Evolutionary conservation across 495 filamentous ascomycete genomes (phyloP), one percentile per base, ranked within the genome.

Genomic region (Hyaloscypha variabilis): DNA sequence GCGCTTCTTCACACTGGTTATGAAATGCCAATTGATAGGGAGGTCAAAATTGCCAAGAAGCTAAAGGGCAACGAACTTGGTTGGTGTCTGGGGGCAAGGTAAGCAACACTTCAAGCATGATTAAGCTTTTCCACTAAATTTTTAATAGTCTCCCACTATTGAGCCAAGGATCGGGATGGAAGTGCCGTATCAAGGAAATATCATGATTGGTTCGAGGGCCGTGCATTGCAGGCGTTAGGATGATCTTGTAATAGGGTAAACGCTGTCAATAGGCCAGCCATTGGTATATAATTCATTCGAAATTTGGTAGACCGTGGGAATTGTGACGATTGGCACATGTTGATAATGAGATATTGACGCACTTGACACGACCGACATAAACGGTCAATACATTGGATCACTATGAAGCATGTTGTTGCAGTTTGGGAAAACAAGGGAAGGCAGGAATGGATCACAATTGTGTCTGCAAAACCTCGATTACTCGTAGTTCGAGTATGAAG

Each of bases 31-130:
- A 84, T 98, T 71, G 91, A 95, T 64, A 86, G 95, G 24, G 94
- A 98, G 78, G 93, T 99, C 60, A 92, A 90, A 82, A 96, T 97
- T 70, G 95, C 95, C 30, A 98, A 99, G 90, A 94, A 97, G 85
- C 95, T 98, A 70, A 94, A 94, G 82, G 88, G 88, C 36, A 97
- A 97, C 76, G 96, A 99, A 82, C 79, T 99, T 63, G 95, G 95
- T 56, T 99, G 95, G 95, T 97, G 94, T 79, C 81, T 99, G 75
- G 95, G 95, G 71, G 95, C 95, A 65, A 97, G 92, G 92, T 94
- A 84, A 78, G 86, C 28, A 31, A 29, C 28, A 34, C 24, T 26
- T 53, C 10, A 31, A 57, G 58, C 39, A 49, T 64, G n/a, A 19
- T 52, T 51, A 46, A 53, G 11, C 24, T 5, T 6, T 30, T 21